Percentiles rank a stretch among this genome's conserved stretches.
Evolutionary conservation across 2,329 filamentous ascomycete species (phyloP).

Genomic region (Epichloe aotearoae): DNA sequence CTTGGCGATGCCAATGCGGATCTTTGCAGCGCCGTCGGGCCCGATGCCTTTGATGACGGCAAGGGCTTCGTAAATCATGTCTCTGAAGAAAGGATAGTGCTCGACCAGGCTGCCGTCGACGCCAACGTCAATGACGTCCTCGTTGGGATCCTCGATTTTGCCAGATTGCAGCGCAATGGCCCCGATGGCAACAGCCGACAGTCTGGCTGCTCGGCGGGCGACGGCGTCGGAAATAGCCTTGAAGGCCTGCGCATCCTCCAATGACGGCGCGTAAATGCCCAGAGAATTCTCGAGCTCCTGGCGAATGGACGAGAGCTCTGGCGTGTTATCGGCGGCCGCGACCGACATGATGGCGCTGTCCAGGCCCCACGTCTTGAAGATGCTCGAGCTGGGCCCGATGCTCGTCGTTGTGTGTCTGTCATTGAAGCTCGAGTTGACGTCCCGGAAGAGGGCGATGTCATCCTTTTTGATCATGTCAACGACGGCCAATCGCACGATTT

Average conservation of each 20-base stretch:
- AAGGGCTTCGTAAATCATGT: conserved; percentile 75
- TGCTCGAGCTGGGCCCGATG: conserved; percentile 48
- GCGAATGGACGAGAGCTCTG: conserved; percentile 58
- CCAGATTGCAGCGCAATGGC: conserved; percentile 73
- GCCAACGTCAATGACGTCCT: conserved; percentile 73
- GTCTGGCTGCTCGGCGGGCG: conserved; percentile 73
- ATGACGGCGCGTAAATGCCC: conserved; percentile 59
- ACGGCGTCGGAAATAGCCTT: conserved; percentile 73
- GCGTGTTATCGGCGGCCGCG: conserved; percentile 66
- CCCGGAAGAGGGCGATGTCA: conserved; percentile 58
- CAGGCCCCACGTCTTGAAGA: conserved; percentile 76
- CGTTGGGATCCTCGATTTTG: conserved; percentile 47
- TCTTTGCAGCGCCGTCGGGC: conserved; percentile 62
- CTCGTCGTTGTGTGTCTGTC: conserved; percentile 56
- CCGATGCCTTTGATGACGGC: conserved; percentile 67
- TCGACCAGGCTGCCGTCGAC: conserved; percentile 92
- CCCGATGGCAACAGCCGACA: conserved; percentile 77
- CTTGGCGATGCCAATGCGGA: conserved; percentile 92
- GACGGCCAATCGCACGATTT: conserved; percentile 72
- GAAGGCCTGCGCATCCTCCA: conserved; percentile 79
- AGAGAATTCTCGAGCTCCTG: conserved; percentile 67
- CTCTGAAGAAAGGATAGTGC: conserved; percentile 87
- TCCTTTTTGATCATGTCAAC: conserved; percentile 58
- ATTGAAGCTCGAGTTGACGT: conserved; percentile 59
- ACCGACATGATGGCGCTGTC: conserved; percentile 85